Percentiles rank a stretch among this genome's conserved stretches.
phyloP scores from a whole-genome alignment of 75 land plant species.

The Cryptomeria japonica region DNA sequence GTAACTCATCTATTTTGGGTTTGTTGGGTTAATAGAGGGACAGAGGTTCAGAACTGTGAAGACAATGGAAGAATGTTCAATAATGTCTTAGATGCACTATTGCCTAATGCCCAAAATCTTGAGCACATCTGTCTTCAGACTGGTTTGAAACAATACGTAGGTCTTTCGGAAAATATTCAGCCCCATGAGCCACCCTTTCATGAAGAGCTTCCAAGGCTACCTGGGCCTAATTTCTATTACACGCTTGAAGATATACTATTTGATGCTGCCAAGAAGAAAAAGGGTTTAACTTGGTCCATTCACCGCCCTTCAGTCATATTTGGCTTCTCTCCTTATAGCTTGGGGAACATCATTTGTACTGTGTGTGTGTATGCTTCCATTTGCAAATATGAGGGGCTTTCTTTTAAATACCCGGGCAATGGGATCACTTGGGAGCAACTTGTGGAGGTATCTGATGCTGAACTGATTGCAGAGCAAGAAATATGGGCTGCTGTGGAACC shows the following conservation, averaged over 20 bases:
- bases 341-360: slow-evolving; percentile 52
- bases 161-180: slow-evolving; percentile 44
- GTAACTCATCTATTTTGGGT: slow-evolving; percentile 80
- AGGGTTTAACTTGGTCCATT: slow-evolving; percentile 52
- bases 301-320: slow-evolving; percentile 61
- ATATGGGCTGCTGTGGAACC: slow-evolving; percentile 80
- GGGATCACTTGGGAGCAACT: slow-evolving; percentile 51
- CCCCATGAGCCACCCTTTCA: slow-evolving; percentile 61
- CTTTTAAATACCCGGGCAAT: slow-evolving; percentile 53
- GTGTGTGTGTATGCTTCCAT: slow-evolving; percentile 74
- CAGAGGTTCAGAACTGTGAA: slow-evolving; percentile 36
- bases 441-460: slow-evolving; percentile 65
- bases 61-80: slow-evolving; percentile 48
- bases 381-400: slow-evolving; percentile 45
- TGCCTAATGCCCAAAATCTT: slow-evolving; percentile 52
- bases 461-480: slow-evolving; percentile 80
- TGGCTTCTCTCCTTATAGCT: slow-evolving; percentile 67
- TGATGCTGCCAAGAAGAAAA: slow-evolving; percentile 32
- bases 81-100: slow-evolving; percentile 52
- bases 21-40: slow-evolving; percentile 32
- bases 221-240: slow-evolving; percentile 64
- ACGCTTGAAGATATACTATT: slow-evolving; percentile 55
- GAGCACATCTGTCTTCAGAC: slow-evolving; percentile 74
- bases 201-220: slow-evolving; percentile 67
- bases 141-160: slow-evolving; percentile 70